Percentiles rank a stretch among this genome's conserved stretches.
phyloP scores from a whole-genome alignment of 257 asterid genomes.

The Paraleonurus japonicus region DNA sequence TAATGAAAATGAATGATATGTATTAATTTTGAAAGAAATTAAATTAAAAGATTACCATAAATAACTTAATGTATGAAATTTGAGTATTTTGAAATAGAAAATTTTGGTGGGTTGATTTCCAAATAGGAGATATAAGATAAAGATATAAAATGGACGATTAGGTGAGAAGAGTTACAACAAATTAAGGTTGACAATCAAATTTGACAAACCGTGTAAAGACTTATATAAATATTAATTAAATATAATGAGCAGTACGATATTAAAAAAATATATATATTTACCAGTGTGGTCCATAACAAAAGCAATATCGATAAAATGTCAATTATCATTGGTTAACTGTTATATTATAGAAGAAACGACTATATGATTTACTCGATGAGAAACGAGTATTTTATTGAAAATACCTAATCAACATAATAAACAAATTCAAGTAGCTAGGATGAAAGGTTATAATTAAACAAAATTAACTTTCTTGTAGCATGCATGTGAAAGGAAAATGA shows the following conservation, averaged over 20 bases:
- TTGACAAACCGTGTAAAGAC: neutral
- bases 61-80: too few species aligned
- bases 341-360: neutral
- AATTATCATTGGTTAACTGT: neutral
- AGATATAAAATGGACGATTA: neutral
- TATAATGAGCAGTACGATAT: too few species aligned
- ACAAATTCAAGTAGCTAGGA: constrained; percentile 3
- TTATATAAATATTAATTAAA: neutral
- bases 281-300: neutral
- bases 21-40: too few species aligned
- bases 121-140: too few species aligned
- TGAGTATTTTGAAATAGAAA: too few species aligned
- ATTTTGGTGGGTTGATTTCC: too few species aligned
- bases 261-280: too few species aligned
- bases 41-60: too few species aligned
- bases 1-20: too few species aligned
- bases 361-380: neutral
- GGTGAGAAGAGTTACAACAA: neutral
- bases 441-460: too few species aligned
- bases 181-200: neutral
- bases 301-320: neutral
- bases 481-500: neutral
- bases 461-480: neutral
- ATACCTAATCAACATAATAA: neutral
- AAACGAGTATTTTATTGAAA: neutral